Percentiles rank a stretch among this genome's conserved stretches.
Conservation (phyloP, 371 early-diverging fungal genomes). For the Conidiobolus coronatus region DNA sequence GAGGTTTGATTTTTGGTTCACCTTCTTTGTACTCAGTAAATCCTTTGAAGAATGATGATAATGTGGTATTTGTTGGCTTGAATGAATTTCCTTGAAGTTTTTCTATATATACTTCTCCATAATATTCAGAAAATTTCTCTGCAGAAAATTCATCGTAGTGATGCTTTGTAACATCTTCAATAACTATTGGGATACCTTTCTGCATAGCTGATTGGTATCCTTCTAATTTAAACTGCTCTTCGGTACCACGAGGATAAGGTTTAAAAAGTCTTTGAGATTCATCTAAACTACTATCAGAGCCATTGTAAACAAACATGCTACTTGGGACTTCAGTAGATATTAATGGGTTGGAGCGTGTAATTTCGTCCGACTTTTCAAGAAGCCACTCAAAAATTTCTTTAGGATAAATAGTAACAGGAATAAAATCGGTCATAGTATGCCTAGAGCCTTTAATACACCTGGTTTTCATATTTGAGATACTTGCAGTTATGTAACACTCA, state of each 20-base stretch:
- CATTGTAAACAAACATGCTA: too few species aligned
- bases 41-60: conserved; percentile 18
- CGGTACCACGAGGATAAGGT: not conserved
- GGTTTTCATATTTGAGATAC: too few species aligned
- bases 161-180: conserved; percentile 9
- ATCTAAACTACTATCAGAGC: too few species aligned
- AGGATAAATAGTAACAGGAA: too few species aligned
- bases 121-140: conserved; percentile 10
- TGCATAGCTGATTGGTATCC: conserved; percentile 17
- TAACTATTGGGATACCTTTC: conserved; percentile 15
- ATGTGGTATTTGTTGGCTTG: conserved; percentile 1
- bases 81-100: conserved; percentile 14
- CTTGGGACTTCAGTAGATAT: too few species aligned
- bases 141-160: conserved; percentile 15
- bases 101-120: conserved; percentile 13
- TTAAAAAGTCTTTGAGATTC: too few species aligned
- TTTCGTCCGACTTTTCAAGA: too few species aligned
- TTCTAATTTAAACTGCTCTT: conserved; percentile 5
- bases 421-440: too few species aligned
- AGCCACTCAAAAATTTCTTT: too few species aligned
- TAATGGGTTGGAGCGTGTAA: too few species aligned
- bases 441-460: too few species aligned
- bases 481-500: too few species aligned
- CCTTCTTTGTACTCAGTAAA: conserved; percentile 9
- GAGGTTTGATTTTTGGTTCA: not conserved